Conservation (phyloP, 2,329 filamentous ascomycete species). For the Basipetospora chlamydospora region DNA sequence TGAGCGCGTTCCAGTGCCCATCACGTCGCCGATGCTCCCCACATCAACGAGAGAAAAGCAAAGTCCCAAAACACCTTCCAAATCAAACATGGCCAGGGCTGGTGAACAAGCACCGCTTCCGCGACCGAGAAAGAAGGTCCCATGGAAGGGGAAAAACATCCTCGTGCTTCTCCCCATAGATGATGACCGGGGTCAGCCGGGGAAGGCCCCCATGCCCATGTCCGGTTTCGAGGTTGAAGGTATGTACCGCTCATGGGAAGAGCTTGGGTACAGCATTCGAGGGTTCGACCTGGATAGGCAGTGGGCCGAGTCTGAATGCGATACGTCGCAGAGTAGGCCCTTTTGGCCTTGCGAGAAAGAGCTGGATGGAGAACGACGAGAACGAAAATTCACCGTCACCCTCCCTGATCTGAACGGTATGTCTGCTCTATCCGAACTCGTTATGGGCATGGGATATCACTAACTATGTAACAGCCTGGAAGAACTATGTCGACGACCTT, state of each 20-base stretch:
- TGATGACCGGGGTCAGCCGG: constrained; percentile 46
- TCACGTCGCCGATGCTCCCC: constrained; percentile 10
- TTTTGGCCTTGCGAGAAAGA: constrained; percentile 53
- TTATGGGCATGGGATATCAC: not conserved
- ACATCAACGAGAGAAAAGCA: constrained; percentile 9
- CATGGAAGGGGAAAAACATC: constrained; percentile 63
- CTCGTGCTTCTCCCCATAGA: constrained; percentile 55
- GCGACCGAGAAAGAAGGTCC: constrained; percentile 55
- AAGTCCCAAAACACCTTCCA: constrained; percentile 20
- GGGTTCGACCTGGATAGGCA: constrained; percentile 53
- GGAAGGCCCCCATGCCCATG: constrained; percentile 38
- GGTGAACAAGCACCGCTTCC: constrained; percentile 31
- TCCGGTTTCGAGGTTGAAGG: constrained; percentile 38
- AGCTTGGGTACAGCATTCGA: constrained; percentile 51
- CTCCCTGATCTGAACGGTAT: constrained; percentile 54
- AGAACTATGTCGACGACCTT: constrained; percentile 66
- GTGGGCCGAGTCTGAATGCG: constrained; percentile 21
- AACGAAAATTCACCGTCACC: constrained; percentile 42
- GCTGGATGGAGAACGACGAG: constrained; percentile 37
- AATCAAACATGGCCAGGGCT: constrained; percentile 16
- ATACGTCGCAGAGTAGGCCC: constrained; percentile 47
- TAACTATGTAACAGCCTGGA: constrained; percentile 33
- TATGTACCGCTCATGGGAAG: constrained; percentile 52
- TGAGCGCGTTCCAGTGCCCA: constrained; percentile 4
- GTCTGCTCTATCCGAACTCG: no score